Evolutionary conservation across 2,329 filamentous ascomycete species (phyloP), one percentile per base, ranked within the genome.

Genomic region (Microsporum ferrugineum): DNA sequence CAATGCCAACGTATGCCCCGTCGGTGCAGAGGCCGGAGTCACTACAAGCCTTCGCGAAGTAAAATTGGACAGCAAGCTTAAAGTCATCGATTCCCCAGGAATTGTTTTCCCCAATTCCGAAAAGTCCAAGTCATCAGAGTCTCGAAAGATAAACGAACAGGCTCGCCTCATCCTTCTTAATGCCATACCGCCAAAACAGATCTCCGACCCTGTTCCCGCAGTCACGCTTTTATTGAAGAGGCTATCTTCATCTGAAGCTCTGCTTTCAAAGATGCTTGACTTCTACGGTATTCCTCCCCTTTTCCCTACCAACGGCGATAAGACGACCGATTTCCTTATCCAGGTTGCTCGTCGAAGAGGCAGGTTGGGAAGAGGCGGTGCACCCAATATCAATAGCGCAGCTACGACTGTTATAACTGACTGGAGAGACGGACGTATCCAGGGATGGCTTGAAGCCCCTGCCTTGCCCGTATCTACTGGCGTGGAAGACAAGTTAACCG

Each of bases 391-490:
- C 62, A 81, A 85, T 66, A 86, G 88, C 60, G 92, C 94, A 5
- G 94, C 92, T 65, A 92, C 94, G 82, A 88, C 89, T 0, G 91
- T 99, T 61, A 85, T 99, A 62, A 94, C 86, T n/a, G 94, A 99
- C 78, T 95, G 94, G 89, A 84, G 94, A 67, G 92, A 97, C 72
- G 92, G 91, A 31, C 84, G 94, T 59, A 95, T 99, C 68, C 90
- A 95, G 75, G 91, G 91, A 61, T 96, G 91, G 91, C 83, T 86
- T 56, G 88, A 91, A 68, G 83, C 90, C 2, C 91, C 91, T 5
- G 80, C 82, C 39, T 75, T 89, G 63, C 77, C 82, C 17, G 81
- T 87, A 53, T 63, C 69, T 56, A 64, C 71, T 65, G 73, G 71
- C 65, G 73, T 73, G 51, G 73, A 70, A 6, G 73, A 67, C 12